Conservation (phyloP, 106 monocot genomes). For the Phalaenopsis equestris region DNA sequence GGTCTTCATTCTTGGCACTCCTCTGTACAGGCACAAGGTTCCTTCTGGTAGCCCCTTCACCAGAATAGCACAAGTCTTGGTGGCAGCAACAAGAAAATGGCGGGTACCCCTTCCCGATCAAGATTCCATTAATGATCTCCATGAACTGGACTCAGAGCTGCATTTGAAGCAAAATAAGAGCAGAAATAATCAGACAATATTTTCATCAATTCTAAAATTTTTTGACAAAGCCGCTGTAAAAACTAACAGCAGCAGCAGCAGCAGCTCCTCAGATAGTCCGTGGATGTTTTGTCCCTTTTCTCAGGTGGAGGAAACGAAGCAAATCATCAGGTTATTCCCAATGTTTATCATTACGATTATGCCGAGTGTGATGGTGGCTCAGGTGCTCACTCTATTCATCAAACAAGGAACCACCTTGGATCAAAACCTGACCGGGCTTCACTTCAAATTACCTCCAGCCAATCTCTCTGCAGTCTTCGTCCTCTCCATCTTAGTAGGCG, state of each 20-base stretch:
- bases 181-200: slow-evolving; percentile 24
- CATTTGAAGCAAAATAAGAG: slow-evolving; percentile 17
- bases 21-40: slow-evolving; percentile 39
- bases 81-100: slow-evolving; percentile 37
- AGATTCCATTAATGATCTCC: slow-evolving; percentile 21
- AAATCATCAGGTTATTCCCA: slow-evolving; percentile 7
- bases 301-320: slow-evolving; percentile 20
- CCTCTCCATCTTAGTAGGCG: slow-evolving; percentile 9
- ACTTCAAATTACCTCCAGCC: slow-evolving; percentile 16
- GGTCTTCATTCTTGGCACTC: slow-evolving; percentile 37
- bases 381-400: slow-evolving; percentile 29
- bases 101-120: slow-evolving; percentile 16
- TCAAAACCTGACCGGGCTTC: slow-evolving; percentile 1
- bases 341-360: slow-evolving; percentile 3
- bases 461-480: slow-evolving; percentile 10
- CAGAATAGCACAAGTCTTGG: slow-evolving; percentile 34
- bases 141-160: slow-evolving; percentile 28
- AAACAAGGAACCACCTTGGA: slow-evolving; percentile 44
- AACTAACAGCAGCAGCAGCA: neutral
- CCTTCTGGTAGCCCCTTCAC: slow-evolving; percentile 37
- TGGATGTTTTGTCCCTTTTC: neutral
- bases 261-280: neutral
- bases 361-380: slow-evolving; percentile 4
- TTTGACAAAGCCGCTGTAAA: slow-evolving; percentile 18
- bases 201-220: slow-evolving; percentile 19